Evolutionary conservation across 192 early-diverging fungal species (phyloP), one percentile per base, ranked within the genome.

Genomic region (Linnemannia schmuckeri): DNA sequence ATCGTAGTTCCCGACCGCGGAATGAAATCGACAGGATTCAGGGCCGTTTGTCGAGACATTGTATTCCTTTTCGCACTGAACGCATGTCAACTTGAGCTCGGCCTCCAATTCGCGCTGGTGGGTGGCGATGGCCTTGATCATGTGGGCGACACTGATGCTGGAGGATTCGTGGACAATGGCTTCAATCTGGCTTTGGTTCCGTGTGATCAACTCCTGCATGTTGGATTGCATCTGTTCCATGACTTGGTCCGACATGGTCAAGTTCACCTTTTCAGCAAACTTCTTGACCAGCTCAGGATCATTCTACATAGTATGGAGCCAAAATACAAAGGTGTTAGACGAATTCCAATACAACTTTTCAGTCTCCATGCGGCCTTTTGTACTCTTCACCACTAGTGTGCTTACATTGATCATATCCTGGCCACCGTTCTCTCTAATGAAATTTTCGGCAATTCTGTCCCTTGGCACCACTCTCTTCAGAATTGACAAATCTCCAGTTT

Each of bases 401-500:
- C 76, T 68, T 77, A 77, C 76, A 27, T 77, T 77, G 76, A 77
- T 44, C 5, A 46, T 24, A 17, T 77, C 61, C n/a, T 77, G 61
- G n/a, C 76, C 76, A 35, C 76, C 76, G 10, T 68, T 77, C 10
- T 77, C 76, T 44, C 47, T 68, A 22, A 77, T 44, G 15, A 69
- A 77, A 12, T 55, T 63, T n/a, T 82, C 44, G 57, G 90, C 90
- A 49, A 85, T 77, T 1, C 71, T 33, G 77, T 90, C 89, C 20
- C 77, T 70, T 6, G 81, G 86, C 13, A 89, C 49, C 4, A 52
- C 54, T 41, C 82, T 61, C 35, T 75, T 73, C 17, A 91, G 74
- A 33, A 90, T 78, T 0, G 79, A 74, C 8, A 91, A 54, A 61
- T 90, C 83, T 30, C 78, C 81, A 18, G 90, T 89, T 55, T 91